Base-by-base conservation (phyloP, 306 rosid species). In the Inga leiocalycina region DNA sequence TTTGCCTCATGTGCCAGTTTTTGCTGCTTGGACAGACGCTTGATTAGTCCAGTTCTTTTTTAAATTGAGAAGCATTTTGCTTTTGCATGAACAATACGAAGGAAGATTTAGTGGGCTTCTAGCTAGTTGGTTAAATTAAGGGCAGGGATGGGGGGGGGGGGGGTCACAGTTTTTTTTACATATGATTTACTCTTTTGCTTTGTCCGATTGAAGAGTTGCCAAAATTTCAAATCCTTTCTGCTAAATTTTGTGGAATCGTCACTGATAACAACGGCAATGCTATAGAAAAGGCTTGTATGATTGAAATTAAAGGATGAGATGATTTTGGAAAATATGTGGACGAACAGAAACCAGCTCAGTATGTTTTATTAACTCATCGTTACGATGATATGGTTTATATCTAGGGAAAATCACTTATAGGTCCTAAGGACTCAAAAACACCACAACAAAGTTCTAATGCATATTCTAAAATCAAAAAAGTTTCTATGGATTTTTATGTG, bases 1-100 rank as follows among this genome's bases (percentile, higher is more conserved):
- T n/a, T 51, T 90, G 86, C 87, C 94, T 64, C 92, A 88, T 82
- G 62, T 93, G 81, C 96, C 93, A 62, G 75, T 91, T 85, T 91
- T 89, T 76, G 85, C 92, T 41, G 80, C 94, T 49, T 91, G 94
- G 94, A 86, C 87, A 12, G 94, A 89, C 67, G 56, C 85, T 30
- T 65, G 19, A 65, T 65, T 90, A 77, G 62, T 57, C 76, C 54
- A 66, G 49, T 56, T 27, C 44, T 39, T 65, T 77, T 64, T 69
- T 34, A 80, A 80, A 57, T 16, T 71, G 56, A 41, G 52, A 62
- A 69, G 49, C 62, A 41, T 62, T 81, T 79, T 88, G 80, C 79
- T 62, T 83, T 83, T 88, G 80, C 80, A 79, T 79, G 81, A 70
- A 79, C 49, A 69, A 35, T 27, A 8, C 37, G 34, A 87, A 52